phyloP scores from a whole-genome alignment of 2,329 filamentous ascomycete genomes.

The Cercospora citrullina region DNA sequence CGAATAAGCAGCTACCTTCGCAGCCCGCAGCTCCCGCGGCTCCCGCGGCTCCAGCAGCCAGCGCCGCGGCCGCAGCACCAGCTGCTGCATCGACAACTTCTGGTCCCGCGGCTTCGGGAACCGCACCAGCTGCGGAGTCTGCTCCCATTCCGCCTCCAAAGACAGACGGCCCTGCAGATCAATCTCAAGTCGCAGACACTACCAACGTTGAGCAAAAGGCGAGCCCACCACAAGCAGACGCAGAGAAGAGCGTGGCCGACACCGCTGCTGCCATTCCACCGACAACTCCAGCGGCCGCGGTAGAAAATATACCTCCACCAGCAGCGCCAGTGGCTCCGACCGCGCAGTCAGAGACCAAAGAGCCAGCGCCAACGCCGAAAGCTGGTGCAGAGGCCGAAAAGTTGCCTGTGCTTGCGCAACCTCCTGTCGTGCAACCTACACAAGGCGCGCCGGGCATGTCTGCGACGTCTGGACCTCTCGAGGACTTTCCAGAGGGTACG shows the following conservation, averaged over 20 bases:
- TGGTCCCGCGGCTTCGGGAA: conserved; percentile 17
- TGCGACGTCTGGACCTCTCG: conserved; percentile 29
- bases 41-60: neutral
- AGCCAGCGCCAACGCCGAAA: conserved; percentile 10
- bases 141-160: conserved; percentile 26
- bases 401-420: conserved; percentile 13
- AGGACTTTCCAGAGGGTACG: conserved; percentile 25
- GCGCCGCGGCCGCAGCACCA: neutral
- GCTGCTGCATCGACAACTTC: conserved; percentile 8
- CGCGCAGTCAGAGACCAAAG: neutral
- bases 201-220: neutral
- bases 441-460: conserved; percentile 25
- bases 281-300: neutral
- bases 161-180: conserved; percentile 18
- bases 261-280: neutral
- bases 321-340: conserved; percentile 7
- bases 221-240: neutral
- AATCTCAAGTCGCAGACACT: neutral
- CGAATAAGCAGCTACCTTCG: conserved; percentile 26
- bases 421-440: conserved; percentile 2
- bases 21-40: conserved; percentile 9
- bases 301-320: conserved; percentile 1
- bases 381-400: conserved; percentile 15
- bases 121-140: conserved; percentile 23
- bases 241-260: neutral